phyloP scores from a whole-genome alignment of 495 filamentous ascomycete genomes.

The Staphylotrichum longicolle region DNA sequence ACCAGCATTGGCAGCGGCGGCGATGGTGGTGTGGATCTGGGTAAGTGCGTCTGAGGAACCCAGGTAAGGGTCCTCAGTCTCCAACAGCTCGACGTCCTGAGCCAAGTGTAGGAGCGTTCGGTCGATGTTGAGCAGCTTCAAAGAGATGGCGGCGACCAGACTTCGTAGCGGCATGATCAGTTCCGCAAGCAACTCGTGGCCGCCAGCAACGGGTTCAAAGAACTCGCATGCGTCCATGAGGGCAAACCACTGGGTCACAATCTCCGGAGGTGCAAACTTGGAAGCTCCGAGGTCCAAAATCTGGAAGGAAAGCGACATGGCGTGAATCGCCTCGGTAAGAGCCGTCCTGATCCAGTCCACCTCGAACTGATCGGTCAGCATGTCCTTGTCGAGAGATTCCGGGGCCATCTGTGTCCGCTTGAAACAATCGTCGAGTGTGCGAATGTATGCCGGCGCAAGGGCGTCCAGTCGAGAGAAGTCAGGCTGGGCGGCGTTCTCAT shows the following conservation, averaged over 20 bases:
- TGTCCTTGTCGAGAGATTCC: constrained; percentile 25
- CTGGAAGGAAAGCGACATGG: constrained; percentile 70
- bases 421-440: constrained; percentile 38
- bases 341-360: constrained; percentile 60
- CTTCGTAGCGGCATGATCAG: constrained; percentile 62
- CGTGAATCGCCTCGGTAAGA: constrained; percentile 66
- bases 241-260: constrained; percentile 68
- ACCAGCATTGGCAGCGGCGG: constrained; percentile 47
- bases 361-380: constrained; percentile 51
- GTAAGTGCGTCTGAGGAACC: constrained; percentile 58
- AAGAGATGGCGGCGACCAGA: constrained; percentile 67
- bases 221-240: constrained; percentile 65
- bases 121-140: constrained; percentile 70
- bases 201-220: constrained; percentile 56
- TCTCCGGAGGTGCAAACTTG: constrained; percentile 54
- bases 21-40: constrained; percentile 62
- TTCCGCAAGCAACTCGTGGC: constrained; percentile 48
- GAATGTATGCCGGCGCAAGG: constrained; percentile 42
- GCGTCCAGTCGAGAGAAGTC: constrained; percentile 32
- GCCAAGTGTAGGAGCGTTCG: constrained; percentile 44
- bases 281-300: constrained; percentile 57
- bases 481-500: constrained; percentile 20
- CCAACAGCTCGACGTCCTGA: constrained; percentile 40
- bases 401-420: constrained; percentile 32
- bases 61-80: constrained; percentile 57